phyloP scores from a whole-genome alignment of 495 filamentous ascomycete genomes.

The Aspergillus saccharolyticus region DNA sequence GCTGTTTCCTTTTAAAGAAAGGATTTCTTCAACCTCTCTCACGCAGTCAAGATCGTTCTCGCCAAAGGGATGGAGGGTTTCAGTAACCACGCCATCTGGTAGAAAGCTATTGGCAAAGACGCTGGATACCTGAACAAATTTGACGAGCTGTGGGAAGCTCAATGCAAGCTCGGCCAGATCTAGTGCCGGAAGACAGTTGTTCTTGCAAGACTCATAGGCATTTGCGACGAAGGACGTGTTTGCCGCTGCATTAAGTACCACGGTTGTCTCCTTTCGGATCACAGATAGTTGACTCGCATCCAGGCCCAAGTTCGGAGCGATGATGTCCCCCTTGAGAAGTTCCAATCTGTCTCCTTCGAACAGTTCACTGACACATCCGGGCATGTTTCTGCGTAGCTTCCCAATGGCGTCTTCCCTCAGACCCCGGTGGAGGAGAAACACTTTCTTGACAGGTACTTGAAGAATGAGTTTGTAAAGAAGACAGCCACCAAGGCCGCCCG shows the following conservation, averaged over 20 bases:
- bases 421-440: constrained; percentile 15
- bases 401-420: constrained; percentile 11
- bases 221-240: constrained; percentile 13
- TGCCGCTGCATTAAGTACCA: constrained; percentile 16
- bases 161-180: not conserved
- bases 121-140: constrained; percentile 17
- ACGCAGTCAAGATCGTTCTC: constrained; percentile 7
- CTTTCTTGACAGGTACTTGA: constrained; percentile 17
- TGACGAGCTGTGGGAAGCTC: constrained; percentile 9
- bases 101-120: constrained; percentile 13
- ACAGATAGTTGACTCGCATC: not conserved
- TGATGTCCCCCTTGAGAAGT: constrained; percentile 17
- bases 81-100: constrained; percentile 6
- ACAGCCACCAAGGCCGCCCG: constrained; percentile 20
- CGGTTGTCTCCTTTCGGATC: constrained; percentile 10
- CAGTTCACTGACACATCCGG: constrained; percentile 15
- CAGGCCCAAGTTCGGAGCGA: constrained; percentile 10
- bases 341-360: constrained; percentile 14
- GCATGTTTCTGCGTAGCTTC: constrained; percentile 17
- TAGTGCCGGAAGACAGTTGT: constrained; percentile 11
- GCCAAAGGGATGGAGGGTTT: not conserved
- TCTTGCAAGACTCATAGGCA: constrained; percentile 5
- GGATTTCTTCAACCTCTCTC: not conserved
- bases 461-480: constrained; percentile 22
- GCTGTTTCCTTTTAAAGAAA: no score